These are phyloP conservation scores for Venustampulla echinocandica DNA, from an alignment of 495 filamentous ascomycete genomes.

Conservation along the genomic window DNA sequence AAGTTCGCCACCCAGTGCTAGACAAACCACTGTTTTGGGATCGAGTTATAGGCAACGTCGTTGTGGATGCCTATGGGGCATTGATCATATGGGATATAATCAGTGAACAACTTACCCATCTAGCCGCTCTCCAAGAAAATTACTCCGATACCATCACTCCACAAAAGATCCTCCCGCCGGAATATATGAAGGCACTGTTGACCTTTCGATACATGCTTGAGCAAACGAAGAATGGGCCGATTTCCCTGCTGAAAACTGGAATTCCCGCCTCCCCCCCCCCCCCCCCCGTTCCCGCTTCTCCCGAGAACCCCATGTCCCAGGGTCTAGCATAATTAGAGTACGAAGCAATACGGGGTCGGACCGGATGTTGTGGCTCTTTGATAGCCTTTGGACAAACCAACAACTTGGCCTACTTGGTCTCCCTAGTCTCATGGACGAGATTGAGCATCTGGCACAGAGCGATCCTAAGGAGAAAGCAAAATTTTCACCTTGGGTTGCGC, in stretches of 20 bases:
- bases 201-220: slow-evolving; percentile 28
- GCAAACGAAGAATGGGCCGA: slow-evolving; percentile 19
- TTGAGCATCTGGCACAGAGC: slow-evolving; percentile 34
- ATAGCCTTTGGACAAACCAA: slow-evolving; percentile 10
- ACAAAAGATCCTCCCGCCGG: slow-evolving; percentile 27
- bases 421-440: slow-evolving; percentile 34
- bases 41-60: slow-evolving; percentile 23
- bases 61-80: slow-evolving; percentile 21
- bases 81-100: slow-evolving; percentile 26
- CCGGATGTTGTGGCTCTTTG: neutral
- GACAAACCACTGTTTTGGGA: slow-evolving; percentile 27
- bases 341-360: neutral
- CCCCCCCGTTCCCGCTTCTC: neutral
- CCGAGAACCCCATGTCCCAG: neutral
- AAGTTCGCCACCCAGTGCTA: slow-evolving; percentile 22
- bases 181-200: slow-evolving; percentile 28
- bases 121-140: slow-evolving; percentile 24
- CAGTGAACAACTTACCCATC: slow-evolving; percentile 22
- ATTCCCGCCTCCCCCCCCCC: slow-evolving; percentile 1
- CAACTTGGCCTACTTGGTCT: slow-evolving; percentile 26
- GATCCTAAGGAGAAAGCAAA: slow-evolving; percentile 28
- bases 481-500: slow-evolving; percentile 31
- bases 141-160: slow-evolving; percentile 24
- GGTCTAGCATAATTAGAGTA: neutral
- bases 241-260: slow-evolving; percentile 6